These are phyloP conservation scores for Hagleromyces aurorensis DNA, from an alignment of 805 yeast genomes.

Conservation along the genomic window DNA sequence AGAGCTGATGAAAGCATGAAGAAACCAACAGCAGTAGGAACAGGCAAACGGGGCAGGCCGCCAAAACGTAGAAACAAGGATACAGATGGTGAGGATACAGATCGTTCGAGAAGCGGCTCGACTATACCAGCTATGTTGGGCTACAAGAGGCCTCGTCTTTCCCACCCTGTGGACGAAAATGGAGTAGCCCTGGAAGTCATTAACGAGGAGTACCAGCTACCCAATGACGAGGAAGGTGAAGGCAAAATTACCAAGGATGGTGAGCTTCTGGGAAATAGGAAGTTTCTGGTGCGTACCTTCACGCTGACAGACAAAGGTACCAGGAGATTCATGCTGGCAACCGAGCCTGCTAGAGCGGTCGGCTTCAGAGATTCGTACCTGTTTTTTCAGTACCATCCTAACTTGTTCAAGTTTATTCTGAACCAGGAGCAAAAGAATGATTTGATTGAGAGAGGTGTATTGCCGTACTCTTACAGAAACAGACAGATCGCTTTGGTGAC, in stretches of 20 bases:
- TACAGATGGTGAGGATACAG: conserved; percentile 19
- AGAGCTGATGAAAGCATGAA: conserved; percentile 12
- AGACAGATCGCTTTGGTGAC: conserved; percentile 84
- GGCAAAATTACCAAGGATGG: conserved; percentile 64
- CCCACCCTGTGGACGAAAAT: conserved; percentile 49
- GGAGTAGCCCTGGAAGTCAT: conserved; percentile 58
- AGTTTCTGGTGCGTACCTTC: conserved; percentile 64
- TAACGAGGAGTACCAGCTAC: conserved; percentile 72
- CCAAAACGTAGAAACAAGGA: conserved; percentile 15
- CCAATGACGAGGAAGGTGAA: conserved; percentile 73
- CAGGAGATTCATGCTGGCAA: conserved; percentile 77
- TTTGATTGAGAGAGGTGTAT: conserved; percentile 66
- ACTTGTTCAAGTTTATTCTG: conserved; percentile 64
- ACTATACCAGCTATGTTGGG: conserved; percentile 6
- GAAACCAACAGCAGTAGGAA: conserved; percentile 14
- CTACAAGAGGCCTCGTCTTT: conserved; percentile 35
- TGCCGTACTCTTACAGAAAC: conserved; percentile 88
- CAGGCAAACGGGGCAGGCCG: conserved; percentile 23
- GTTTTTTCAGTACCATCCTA: conserved; percentile 77
- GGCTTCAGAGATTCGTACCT: conserved; percentile 91
- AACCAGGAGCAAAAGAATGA: conserved; percentile 75
- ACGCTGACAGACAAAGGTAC: conserved; percentile 51
- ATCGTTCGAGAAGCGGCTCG: conserved; percentile 23
- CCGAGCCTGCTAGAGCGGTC: conserved; percentile 93
- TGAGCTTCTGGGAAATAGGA: conserved; percentile 59